These are phyloP conservation scores for Apiospora koreana DNA, from an alignment of 2,329 filamentous ascomycete genomes.

Conservation along the genomic window DNA sequence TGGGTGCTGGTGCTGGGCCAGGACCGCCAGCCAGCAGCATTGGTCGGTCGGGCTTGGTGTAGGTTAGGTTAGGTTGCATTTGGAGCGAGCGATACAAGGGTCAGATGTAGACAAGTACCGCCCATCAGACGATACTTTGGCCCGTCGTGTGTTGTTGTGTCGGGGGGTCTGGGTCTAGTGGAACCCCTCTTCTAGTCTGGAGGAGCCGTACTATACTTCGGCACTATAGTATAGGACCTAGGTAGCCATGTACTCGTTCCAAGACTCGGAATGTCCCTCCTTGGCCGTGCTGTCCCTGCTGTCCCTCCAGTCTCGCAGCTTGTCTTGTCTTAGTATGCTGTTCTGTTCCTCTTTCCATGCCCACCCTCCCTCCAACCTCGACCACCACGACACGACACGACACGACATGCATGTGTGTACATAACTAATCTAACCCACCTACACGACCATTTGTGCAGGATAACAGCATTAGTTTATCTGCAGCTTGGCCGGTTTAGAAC, in stretches of 20 bases:
- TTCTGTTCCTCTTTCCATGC: neutral
- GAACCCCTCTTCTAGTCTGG: constrained; percentile 2
- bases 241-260: neutral
- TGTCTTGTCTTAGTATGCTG: constrained; percentile 3
- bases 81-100: neutral
- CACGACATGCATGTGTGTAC: constrained; percentile 3
- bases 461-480: constrained; percentile 1
- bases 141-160: neutral
- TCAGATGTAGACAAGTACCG: neutral
- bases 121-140: constrained; percentile 7
- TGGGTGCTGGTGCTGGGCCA: neutral
- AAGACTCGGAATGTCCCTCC: constrained; percentile 5
- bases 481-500: neutral
- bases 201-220: constrained; percentile 1
- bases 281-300: neutral
- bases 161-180: neutral
- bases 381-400: neutral
- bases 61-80: constrained; percentile 9
- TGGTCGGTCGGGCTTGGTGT: constrained; percentile 6
- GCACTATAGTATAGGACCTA: neutral
- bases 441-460: constrained; percentile 13
- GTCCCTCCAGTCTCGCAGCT: neutral
- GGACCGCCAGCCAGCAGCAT: neutral
- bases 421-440: constrained; percentile 7
- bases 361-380: constrained; percentile 5